Conservation (phyloP, 768 basidiomycete species). For the Macrolepiota fuliginosa region DNA sequence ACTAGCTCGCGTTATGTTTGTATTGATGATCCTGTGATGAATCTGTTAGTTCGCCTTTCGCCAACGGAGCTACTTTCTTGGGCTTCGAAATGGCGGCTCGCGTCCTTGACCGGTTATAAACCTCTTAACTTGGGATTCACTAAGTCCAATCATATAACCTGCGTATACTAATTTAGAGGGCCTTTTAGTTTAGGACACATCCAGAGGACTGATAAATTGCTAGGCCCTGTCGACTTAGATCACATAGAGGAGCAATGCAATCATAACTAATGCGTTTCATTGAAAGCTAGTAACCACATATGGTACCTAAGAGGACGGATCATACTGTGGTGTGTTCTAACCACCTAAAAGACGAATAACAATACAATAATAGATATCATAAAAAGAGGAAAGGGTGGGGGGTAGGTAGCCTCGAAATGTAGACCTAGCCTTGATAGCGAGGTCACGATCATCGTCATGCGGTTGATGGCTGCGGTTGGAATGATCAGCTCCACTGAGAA, state of each 20-base stretch:
- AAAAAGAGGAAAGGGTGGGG: neutral
- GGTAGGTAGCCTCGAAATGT: neutral
- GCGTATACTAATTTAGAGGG: neutral
- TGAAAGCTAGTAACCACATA: neutral
- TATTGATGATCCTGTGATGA: neutral
- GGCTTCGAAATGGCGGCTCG: slow-evolving; percentile 93
- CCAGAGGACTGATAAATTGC: neutral
- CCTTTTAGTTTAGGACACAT: neutral
- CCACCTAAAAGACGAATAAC: neutral
- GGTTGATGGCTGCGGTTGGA: neutral
- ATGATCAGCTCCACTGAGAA: neutral
- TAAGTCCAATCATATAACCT: neutral
- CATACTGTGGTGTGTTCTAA: neutral
- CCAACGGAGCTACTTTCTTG: slow-evolving; percentile 95
- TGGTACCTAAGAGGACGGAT: neutral
- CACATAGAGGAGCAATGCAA: neutral
- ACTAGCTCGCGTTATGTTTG: neutral
- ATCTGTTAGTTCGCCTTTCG: slow-evolving; percentile 77
- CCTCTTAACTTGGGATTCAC: neutral
- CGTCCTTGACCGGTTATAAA: slow-evolving; percentile 43
- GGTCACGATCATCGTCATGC: neutral
- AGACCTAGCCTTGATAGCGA: neutral
- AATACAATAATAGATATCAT: neutral
- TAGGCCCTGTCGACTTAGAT: neutral
- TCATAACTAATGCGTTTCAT: neutral